These are phyloP conservation scores for Eragrostis tef DNA, from an alignment of 202 grass and related monocot genomes.

Conservation along the genomic window DNA sequence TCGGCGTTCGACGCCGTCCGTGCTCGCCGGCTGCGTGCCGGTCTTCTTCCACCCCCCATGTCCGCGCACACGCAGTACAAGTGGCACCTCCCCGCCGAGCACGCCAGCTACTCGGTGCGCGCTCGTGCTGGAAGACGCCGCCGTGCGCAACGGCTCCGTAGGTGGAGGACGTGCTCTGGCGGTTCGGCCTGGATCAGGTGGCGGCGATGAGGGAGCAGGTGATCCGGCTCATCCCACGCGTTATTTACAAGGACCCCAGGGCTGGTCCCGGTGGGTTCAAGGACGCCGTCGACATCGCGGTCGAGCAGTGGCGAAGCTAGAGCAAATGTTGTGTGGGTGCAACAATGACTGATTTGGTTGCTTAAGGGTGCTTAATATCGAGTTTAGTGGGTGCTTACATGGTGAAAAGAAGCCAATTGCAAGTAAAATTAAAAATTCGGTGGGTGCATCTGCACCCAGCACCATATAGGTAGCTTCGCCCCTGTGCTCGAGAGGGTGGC, in stretches of 20 bases:
- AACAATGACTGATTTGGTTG: no score
- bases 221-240: constrained; percentile 57
- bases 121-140: constrained; percentile 61
- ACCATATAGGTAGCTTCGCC: no score
- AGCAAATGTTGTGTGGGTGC: no score
- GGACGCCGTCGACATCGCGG: constrained; percentile 66
- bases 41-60: constrained; percentile 76
- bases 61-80: constrained; percentile 62
- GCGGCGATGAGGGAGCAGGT: constrained; percentile 68
- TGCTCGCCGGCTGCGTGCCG: constrained; percentile 74
- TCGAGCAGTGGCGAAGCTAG: constrained; percentile 29
- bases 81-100: constrained; percentile 63
- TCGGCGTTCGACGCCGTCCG: constrained; percentile 70
- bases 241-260: constrained; percentile 69
- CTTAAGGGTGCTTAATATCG: no score
- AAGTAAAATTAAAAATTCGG: no score
- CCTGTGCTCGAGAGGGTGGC: constrained; percentile 54
- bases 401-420: no score
- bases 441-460: no score
- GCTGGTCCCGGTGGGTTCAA: constrained; percentile 8
- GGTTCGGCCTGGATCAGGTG: constrained; percentile 40
- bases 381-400: no score
- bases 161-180: constrained; percentile 59
- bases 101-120: constrained; percentile 64
- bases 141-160: constrained; percentile 54